Percentiles rank a stretch among this genome's conserved stretches.
These are phyloP conservation scores for Trametes villosa DNA, from an alignment of 768 basidiomycete species.

Conservation along the genomic window DNA sequence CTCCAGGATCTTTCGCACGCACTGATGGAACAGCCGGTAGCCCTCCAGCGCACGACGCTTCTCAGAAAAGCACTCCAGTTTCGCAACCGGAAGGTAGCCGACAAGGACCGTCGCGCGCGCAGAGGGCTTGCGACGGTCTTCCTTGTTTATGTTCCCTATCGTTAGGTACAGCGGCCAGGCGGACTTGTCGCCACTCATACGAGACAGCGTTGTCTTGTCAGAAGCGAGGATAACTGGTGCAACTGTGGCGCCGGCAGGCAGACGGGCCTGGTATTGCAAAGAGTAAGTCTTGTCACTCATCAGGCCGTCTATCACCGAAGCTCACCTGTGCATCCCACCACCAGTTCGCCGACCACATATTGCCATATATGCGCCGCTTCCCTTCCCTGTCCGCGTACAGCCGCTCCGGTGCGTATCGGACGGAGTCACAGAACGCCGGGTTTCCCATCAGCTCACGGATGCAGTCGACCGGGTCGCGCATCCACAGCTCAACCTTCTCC, in stretches of 20 bases:
- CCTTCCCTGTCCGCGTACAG: conserved; percentile 37
- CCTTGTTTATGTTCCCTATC: conserved; percentile 37
- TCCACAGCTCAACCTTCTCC: conserved; percentile 39
- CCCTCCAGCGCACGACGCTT: conserved; percentile 11
- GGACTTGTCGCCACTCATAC: conserved; percentile 31
- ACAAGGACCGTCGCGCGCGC: conserved; percentile 27
- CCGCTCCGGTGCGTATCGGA: conserved; percentile 41
- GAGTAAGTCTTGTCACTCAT: neutral
- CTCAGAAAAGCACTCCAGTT: conserved; percentile 33
- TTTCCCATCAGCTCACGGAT: conserved; percentile 42
- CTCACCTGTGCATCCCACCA: conserved; percentile 54
- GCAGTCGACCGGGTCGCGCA: conserved; percentile 41
- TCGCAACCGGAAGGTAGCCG: conserved; percentile 37
- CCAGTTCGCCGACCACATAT: conserved; percentile 54
- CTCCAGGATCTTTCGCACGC: conserved; percentile 26
- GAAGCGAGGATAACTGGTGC: conserved; percentile 35
- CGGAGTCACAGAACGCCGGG: conserved; percentile 33
- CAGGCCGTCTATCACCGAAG: neutral
- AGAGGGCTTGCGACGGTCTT: conserved; percentile 25
- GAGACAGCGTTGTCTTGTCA: conserved; percentile 36
- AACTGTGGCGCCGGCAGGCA: conserved; percentile 33
- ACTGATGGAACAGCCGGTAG: conserved; percentile 32
- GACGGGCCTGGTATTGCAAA: conserved; percentile 14
- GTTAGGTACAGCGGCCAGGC: conserved; percentile 40
- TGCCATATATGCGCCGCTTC: conserved; percentile 35